Conservation (phyloP, 352 stramenopile species). For the Nothophytophthora sp. region DNA sequence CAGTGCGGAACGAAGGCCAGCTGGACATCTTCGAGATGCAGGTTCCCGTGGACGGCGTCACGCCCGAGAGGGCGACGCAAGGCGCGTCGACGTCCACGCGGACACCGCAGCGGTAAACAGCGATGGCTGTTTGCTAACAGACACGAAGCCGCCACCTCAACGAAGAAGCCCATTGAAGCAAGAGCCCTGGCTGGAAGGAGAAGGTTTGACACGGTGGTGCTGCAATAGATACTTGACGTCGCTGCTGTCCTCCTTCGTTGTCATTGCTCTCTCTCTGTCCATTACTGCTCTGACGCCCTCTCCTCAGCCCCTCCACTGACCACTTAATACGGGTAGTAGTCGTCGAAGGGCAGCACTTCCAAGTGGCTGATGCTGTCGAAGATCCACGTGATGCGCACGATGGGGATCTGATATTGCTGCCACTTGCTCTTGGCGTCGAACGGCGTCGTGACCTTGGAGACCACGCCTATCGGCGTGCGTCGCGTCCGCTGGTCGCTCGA, state of each 20-base stretch:
- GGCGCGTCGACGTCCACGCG: not conserved
- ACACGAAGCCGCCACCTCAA: too few relatives aligned
- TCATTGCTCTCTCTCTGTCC: too few relatives aligned
- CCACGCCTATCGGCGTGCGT: constrained; percentile 63
- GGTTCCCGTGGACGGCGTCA: constrained; percentile 75
- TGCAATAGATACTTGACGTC: not conserved
- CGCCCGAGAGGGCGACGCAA: not conserved
- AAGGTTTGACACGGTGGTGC: constrained; percentile 10
- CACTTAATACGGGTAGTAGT: constrained; percentile 84
- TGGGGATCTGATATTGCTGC: constrained; percentile 74
- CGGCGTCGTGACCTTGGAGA: constrained; percentile 68
- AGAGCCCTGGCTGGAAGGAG: constrained; percentile 7
- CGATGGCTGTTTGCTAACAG: not conserved
- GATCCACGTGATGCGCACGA: constrained; percentile 87
- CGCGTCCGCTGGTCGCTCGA: constrained; percentile 18
- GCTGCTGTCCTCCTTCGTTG: not conserved
- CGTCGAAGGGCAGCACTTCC: constrained; percentile 79
- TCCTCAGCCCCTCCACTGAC: not conserved
- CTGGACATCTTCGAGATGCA: constrained; percentile 93
- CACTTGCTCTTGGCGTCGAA: constrained; percentile 57
- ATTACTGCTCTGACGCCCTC: not conserved
- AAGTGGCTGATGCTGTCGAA: constrained; percentile 89
- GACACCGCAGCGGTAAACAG: constrained; percentile 25
- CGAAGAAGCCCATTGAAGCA: too few relatives aligned
- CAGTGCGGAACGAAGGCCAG: constrained; percentile 87